A percentile compares a stretch with the other conserved stretches of the same genome.
Evolutionary conservation across 2,329 filamentous ascomycete genomes (phyloP).

Genomic region (Penicillium hesseltinei): DNA sequence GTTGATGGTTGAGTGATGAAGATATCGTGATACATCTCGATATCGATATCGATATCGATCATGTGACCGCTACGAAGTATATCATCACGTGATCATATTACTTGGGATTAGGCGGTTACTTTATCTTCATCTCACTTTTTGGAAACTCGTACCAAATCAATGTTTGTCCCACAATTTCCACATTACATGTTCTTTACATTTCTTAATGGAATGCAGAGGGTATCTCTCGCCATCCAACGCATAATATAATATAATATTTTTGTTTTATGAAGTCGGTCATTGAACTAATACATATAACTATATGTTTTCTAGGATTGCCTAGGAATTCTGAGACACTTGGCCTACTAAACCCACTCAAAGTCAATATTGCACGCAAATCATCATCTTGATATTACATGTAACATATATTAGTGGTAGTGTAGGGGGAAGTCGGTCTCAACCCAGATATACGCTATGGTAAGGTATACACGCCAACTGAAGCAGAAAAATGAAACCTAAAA

Average conservation of each 20-base stretch:
- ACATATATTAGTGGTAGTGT: background rate
- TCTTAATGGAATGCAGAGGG: background rate
- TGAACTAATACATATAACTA: background rate
- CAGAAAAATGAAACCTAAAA: background rate
- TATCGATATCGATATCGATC: conserved; percentile 2
- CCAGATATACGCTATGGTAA: background rate
- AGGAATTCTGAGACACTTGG: background rate
- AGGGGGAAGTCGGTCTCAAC: background rate
- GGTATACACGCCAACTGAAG: background rate
- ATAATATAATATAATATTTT: too few relatives aligned
- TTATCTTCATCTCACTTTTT: background rate
- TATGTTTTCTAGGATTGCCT: background rate
- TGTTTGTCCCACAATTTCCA: background rate
- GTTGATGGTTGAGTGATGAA: conserved; percentile 1
- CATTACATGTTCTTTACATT: background rate
- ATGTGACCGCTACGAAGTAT: background rate
- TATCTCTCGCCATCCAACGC: background rate
- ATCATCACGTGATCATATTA: background rate
- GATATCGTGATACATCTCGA: background rate
- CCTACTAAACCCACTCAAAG: background rate
- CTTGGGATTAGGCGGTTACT: background rate
- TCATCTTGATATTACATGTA: background rate
- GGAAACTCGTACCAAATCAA: background rate
- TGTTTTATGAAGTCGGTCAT: background rate
- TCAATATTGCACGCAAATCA: background rate